Conservation (phyloP, 768 basidiomycete species). For the Omphalotus guepiniiformis region DNA sequence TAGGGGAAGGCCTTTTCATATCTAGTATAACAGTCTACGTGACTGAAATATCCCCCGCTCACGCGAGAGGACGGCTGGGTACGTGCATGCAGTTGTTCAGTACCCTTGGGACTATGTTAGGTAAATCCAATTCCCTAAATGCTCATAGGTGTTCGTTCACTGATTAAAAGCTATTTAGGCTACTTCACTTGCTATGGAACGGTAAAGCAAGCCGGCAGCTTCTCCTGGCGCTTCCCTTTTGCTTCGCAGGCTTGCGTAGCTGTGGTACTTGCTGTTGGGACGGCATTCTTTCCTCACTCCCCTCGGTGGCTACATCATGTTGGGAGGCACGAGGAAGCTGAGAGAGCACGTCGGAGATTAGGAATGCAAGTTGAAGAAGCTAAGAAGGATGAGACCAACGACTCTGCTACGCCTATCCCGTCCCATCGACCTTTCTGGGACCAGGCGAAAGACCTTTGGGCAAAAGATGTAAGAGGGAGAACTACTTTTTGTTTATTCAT, state of each 20-base stretch:
- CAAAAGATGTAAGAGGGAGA: slow-evolving; percentile 23
- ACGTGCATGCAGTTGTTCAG: too few species aligned
- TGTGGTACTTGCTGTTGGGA: slow-evolving; percentile 23
- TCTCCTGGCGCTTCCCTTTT: slow-evolving; percentile 37
- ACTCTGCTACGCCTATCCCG: not conserved
- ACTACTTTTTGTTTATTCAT: too few species aligned
- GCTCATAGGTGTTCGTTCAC: too few species aligned
- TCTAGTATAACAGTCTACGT: too few species aligned
- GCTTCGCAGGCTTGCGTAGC: slow-evolving; percentile 28
- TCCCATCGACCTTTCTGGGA: slow-evolving; percentile 12
- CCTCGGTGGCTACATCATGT: slow-evolving; percentile 38
- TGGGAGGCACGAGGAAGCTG: slow-evolving; percentile 30
- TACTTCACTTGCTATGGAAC: too few species aligned
- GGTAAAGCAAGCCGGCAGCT: too few species aligned
- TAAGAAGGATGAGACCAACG: slow-evolving; percentile 9
- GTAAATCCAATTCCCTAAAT: too few species aligned
- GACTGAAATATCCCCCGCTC: too few species aligned
- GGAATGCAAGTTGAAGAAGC: slow-evolving; percentile 25
- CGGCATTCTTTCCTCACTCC: slow-evolving; percentile 32
- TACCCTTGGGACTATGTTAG: too few species aligned
- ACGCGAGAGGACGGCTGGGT: too few species aligned
- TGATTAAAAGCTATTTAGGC: too few species aligned
- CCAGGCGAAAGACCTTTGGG: slow-evolving; percentile 20
- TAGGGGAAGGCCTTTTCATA: too few species aligned
- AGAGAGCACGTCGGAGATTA: slow-evolving; percentile 21